Percentiles rank a stretch among this genome's conserved stretches.
Evolutionary conservation across 345 rosid genomes (phyloP).

Genomic region (Boechera retrofracta): DNA sequence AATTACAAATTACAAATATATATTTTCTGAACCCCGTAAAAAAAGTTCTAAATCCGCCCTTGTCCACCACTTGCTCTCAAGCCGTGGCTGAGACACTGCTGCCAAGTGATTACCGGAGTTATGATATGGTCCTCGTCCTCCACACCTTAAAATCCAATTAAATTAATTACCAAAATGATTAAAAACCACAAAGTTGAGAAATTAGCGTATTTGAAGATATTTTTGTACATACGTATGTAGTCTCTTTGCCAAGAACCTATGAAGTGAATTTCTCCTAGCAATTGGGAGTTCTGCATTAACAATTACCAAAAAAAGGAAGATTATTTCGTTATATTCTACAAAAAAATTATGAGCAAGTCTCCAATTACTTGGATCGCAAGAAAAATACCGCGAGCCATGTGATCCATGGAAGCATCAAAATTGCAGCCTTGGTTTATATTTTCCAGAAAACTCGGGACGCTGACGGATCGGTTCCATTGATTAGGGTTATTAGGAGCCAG

Average conservation of each 20-base stretch:
- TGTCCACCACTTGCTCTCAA: conserved; percentile 12
- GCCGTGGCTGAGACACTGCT: not conserved
- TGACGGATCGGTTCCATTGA: too few relatives aligned
- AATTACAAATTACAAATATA: too few relatives aligned
- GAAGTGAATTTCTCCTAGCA: conserved; percentile 78
- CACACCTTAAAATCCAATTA: conserved; percentile 20
- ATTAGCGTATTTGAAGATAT: conserved; percentile 1
- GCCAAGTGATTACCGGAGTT: not conserved
- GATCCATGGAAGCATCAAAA: conserved; percentile 1
- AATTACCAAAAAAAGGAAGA: not conserved
- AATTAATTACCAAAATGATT: not conserved
- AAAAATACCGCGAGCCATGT: conserved; percentile 28
- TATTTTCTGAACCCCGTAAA: too few relatives aligned
- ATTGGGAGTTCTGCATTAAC: conserved; percentile 65
- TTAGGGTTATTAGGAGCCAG: too few relatives aligned
- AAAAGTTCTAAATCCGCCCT: too few relatives aligned
- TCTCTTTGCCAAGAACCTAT: conserved; percentile 84
- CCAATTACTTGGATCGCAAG: not conserved
- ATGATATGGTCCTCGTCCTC: conserved; percentile 13
- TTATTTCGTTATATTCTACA: not conserved
- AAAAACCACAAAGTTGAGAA: not conserved
- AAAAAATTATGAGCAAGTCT: not conserved
- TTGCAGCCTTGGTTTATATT: not conserved
- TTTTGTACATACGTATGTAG: conserved; percentile 63
- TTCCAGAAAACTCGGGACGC: not conserved